phyloP scores from a whole-genome alignment of 352 stramenopile genomes.

The Phytophthora idaei region DNA sequence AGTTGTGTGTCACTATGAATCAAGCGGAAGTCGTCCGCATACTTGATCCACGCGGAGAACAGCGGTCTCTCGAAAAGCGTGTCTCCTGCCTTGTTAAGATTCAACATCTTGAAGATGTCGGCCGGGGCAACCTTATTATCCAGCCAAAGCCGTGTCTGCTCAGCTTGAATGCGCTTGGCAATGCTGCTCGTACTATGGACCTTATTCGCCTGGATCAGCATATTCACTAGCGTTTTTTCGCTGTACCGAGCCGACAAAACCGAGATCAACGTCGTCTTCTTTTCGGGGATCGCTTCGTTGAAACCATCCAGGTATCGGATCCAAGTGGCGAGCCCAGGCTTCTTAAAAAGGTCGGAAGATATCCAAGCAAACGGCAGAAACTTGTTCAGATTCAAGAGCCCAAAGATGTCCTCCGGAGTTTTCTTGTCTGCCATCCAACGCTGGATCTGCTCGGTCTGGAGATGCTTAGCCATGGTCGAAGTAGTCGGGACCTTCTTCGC shows the following conservation, averaged over 20 bases:
- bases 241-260: conserved; percentile 6
- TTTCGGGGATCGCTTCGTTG: conserved; percentile 10
- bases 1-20: neutral
- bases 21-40: conserved; percentile 11
- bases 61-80: conserved; percentile 6
- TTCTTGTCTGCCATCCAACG: conserved; percentile 7
- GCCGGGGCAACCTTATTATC: neutral
- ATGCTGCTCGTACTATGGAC: conserved; percentile 1
- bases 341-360: conserved; percentile 7
- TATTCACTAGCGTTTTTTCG: conserved; percentile 15
- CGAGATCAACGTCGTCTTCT: conserved; percentile 6
- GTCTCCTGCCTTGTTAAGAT: conserved; percentile 6
- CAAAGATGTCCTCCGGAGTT: conserved; percentile 4
- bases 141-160: conserved; percentile 8
- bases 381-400: conserved; percentile 11
- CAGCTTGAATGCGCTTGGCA: conserved; percentile 5
- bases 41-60: conserved; percentile 19
- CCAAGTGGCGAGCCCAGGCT: conserved; percentile 15
- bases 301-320: conserved; percentile 14
- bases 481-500: neutral
- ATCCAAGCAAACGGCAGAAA: conserved; percentile 1
- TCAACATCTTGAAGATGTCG: conserved; percentile 12
- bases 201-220: conserved; percentile 12
- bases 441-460: conserved; percentile 15
- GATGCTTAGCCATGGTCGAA: neutral